phyloP scores from a whole-genome alignment of 192 early-diverging fungal genomes.

The Phycomyces nitens region DNA sequence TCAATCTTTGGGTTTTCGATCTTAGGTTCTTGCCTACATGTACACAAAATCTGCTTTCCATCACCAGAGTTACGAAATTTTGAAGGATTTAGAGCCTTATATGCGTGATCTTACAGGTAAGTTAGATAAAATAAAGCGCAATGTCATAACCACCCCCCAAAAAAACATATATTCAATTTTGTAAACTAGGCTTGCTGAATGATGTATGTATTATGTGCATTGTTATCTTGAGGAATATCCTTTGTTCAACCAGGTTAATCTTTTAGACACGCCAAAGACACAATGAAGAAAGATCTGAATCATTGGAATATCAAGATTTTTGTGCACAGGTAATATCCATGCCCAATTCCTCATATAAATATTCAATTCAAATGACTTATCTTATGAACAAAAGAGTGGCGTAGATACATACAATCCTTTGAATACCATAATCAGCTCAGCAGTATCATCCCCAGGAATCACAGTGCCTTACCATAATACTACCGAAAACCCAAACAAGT shows the following conservation, averaged over 20 bases:
- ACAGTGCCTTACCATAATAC: conserved; percentile 1
- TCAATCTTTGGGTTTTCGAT: not conserved
- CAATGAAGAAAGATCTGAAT: conserved; percentile 29
- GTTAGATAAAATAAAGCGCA: no score
- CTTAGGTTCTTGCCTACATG: conserved; percentile 70
- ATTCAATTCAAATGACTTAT: not conserved
- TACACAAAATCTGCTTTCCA: conserved; percentile 81
- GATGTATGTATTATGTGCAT: conserved; percentile 35
- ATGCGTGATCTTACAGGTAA: conserved; percentile 73
- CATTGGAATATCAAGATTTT: conserved; percentile 19
- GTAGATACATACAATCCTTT: not conserved
- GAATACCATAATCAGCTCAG: conserved; percentile 2
- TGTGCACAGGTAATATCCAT: conserved; percentile 27
- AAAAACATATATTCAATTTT: conserved; percentile 17
- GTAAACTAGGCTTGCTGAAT: conserved; percentile 36
- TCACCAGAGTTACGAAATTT: conserved; percentile 77
- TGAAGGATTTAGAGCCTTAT: conserved; percentile 76
- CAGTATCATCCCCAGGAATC: conserved; percentile 16
- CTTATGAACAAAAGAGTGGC: not conserved
- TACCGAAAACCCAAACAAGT: conserved; percentile 5
- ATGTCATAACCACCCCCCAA: conserved; percentile 25
- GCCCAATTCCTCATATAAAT: not conserved
- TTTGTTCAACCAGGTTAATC: not conserved
- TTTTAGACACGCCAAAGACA: conserved; percentile 31
- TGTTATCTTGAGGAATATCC: not conserved